Evolutionary conservation across 441 rosid species (phyloP).

Genomic region (Adansonia madagascariensis): DNA sequence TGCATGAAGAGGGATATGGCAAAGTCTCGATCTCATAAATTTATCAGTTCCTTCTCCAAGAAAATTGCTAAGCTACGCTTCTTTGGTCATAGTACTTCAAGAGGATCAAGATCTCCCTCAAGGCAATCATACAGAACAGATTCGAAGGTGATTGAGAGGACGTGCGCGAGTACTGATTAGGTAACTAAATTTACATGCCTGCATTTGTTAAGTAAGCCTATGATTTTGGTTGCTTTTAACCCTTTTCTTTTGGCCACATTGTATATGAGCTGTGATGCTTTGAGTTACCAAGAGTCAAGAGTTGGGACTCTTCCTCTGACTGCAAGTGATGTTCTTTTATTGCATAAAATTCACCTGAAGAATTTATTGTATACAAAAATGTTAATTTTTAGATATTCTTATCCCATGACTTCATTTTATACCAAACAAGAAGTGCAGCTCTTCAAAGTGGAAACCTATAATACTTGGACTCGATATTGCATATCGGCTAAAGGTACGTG

Average conservation of each 20-base stretch:
- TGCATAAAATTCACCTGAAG: not conserved
- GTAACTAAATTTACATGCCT: slow-evolving; percentile 21
- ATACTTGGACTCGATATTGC: no score
- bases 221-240: slow-evolving; percentile 25
- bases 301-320: slow-evolving; percentile 25
- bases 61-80: slow-evolving; percentile 76
- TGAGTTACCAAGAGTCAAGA: slow-evolving; percentile 36
- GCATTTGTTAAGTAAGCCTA: slow-evolving; percentile 32
- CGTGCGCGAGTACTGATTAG: slow-evolving; percentile 86
- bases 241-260: slow-evolving; percentile 31
- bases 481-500: no score
- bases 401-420: no score
- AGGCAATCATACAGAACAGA: slow-evolving; percentile 83
- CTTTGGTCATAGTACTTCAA: slow-evolving; percentile 76
- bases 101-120: slow-evolving; percentile 93
- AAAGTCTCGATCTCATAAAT: slow-evolving; percentile 81
- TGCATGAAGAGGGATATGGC: slow-evolving; percentile 96
- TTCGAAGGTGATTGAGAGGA: slow-evolving; percentile 86
- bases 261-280: slow-evolving; percentile 58
- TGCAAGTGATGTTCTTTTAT: slow-evolving; percentile 25
- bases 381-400: no score
- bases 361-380: not conserved
- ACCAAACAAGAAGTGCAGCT: no score
- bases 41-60: slow-evolving; percentile 85
- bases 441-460: no score